These are phyloP conservation scores for Gossypium mustelinum DNA, from an alignment of 345 rosid genomes.

Conservation along the genomic window DNA sequence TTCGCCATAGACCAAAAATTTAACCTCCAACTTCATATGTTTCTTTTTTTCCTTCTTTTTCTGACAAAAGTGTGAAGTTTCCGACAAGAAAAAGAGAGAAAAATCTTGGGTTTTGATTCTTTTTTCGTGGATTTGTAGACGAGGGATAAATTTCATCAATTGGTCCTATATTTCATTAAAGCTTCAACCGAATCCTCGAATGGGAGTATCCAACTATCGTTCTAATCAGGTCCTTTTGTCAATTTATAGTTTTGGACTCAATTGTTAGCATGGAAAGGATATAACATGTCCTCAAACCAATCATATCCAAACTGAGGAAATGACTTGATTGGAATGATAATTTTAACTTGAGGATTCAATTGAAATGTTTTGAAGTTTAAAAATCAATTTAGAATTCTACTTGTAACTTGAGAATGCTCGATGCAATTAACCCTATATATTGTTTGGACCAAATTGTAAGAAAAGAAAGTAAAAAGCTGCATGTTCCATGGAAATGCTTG, in stretches of 20 bases:
- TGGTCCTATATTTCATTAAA: not conserved
- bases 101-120: not conserved
- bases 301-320: too few relatives aligned
- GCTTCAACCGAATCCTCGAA: too few relatives aligned
- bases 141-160: not conserved
- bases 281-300: too few relatives aligned
- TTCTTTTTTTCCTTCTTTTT: too few relatives aligned
- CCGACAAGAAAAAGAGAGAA: not conserved
- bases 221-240: too few relatives aligned
- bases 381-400: not conserved
- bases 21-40: too few relatives aligned
- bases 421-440: not conserved
- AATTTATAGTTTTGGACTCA: not conserved
- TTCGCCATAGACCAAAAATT: too few relatives aligned
- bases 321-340: not conserved
- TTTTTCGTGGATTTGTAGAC: not conserved
- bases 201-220: too few relatives aligned
- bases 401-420: not conserved
- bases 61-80: conserved; percentile 1
- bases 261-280: not conserved
- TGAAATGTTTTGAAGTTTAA: not conserved
- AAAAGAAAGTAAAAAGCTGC: conserved; percentile 13
- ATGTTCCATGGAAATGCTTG: conserved; percentile 1
- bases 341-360: not conserved
- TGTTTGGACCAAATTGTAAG: not conserved